These are phyloP conservation scores for Arachnomyces sp. DNA, from an alignment of 2,329 filamentous ascomycete genomes.

Conservation along the genomic window DNA sequence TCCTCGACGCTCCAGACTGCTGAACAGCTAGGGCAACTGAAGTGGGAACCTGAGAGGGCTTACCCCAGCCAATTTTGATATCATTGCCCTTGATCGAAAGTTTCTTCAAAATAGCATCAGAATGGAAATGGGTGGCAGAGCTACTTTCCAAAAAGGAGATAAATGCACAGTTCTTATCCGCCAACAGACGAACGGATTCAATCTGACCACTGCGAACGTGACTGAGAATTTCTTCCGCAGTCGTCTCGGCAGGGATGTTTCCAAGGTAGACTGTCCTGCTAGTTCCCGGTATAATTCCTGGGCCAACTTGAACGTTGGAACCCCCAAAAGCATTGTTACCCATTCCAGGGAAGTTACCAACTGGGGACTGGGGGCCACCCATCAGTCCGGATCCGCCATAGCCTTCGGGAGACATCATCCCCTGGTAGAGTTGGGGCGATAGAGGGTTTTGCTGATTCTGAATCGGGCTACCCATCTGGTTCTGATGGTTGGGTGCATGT, in stretches of 20 bases:
- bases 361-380: slow-evolving; percentile 78
- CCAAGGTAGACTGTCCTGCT: slow-evolving; percentile 96
- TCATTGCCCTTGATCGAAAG: slow-evolving; percentile 97
- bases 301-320: slow-evolving; percentile 64
- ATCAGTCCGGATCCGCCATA: slow-evolving; percentile 72
- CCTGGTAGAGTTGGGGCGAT: slow-evolving; percentile 75
- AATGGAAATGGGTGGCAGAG: slow-evolving; percentile 98
- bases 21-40: slow-evolving; percentile 96
- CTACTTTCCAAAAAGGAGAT: slow-evolving; percentile 98
- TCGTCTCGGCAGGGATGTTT: slow-evolving; percentile 96
- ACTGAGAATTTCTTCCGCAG: slow-evolving; percentile 89
- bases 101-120: slow-evolving; percentile 99
- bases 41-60: slow-evolving; percentile 94
- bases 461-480: slow-evolving; percentile 63
- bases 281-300: slow-evolving; percentile 78
- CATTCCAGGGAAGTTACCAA: slow-evolving; percentile 60
- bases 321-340: slow-evolving; percentile 51
- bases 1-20: slow-evolving; percentile 91
- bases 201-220: slow-evolving; percentile 97
- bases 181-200: slow-evolving; percentile 91
- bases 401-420: slow-evolving; percentile 75
- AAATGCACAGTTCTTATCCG: slow-evolving; percentile 99
- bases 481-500: slow-evolving; percentile 49
- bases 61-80: slow-evolving; percentile 99
- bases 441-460: slow-evolving; percentile 59